Evolutionary conservation across 1,139 yeast species (phyloP), one percentile per base, ranked within the genome.

Genomic region (Debaryomycetaceae sp.): DNA sequence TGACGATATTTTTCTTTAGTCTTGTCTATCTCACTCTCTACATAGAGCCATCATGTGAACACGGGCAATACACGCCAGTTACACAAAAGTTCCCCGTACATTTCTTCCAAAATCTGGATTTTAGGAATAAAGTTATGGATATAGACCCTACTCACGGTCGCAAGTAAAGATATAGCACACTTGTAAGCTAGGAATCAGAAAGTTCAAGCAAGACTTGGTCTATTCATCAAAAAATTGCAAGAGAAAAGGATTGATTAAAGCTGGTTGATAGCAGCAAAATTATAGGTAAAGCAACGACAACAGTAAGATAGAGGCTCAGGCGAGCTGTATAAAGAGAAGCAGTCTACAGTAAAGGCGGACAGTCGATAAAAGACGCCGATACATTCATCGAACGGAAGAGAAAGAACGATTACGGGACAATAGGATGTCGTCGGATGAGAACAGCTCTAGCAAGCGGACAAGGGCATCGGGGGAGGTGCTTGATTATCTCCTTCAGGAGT

Each of bases 401-500:
- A 3, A 22, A 35, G 37, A 30, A 17, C 33, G 13, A 30, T 9
- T 5, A 30, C 17, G 11, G 33, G 16, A 24, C 36, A 14, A 17
- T 13, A 31, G 15, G 28, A 50, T 50, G 55, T 50, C 55, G 8
- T 34, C 47, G 14, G 55, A 50, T 14, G 55, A 50, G 31, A 40
- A 41, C 36, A 33, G 38, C 19, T 39, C 51, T 7, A 41, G 65
- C 18, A 71, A 70, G 44, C 49, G 78, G 44, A 67, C 74, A 32
- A 70, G 92, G 48, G 97, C 97, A 1, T 83, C 91, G 5, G 95
- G 96, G 1, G 94, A 85, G 52, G 92, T 86, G 15, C 68, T 89
- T 39, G 83, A 79, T 38, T 74, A 78, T 35, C 72, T 91, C 41
- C 75, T 85, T 36, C 70, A 71, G 30, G 95, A 88, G 56, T 88